These are phyloP conservation scores for Populus hybrid DNA, from an alignment of 441 rosid species.

Conservation along the genomic window DNA sequence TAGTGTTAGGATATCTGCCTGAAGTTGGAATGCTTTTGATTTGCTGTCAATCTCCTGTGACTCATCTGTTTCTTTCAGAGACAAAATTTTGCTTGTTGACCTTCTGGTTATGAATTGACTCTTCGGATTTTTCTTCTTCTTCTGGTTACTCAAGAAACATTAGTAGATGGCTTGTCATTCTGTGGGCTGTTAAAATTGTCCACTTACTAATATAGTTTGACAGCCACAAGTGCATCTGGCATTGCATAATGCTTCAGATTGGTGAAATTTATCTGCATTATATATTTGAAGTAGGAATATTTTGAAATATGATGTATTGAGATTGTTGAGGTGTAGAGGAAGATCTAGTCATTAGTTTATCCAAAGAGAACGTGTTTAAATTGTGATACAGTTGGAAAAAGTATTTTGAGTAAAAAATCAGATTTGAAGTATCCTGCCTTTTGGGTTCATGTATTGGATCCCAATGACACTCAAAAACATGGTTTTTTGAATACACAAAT, in stretches of 20 bases:
- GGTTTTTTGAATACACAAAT: too few relatives aligned
- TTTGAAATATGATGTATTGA: neutral
- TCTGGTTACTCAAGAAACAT: neutral
- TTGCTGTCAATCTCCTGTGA: neutral
- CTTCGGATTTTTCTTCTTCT: neutral
- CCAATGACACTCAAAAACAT: too few relatives aligned
- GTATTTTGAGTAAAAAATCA: too few relatives aligned
- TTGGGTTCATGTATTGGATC: too few relatives aligned
- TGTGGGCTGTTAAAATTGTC: neutral
- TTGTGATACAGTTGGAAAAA: too few relatives aligned
- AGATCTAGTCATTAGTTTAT: neutral
- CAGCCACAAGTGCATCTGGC: neutral
- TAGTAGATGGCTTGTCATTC: neutral
- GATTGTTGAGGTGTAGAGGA: neutral
- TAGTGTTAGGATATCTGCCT: slow-evolving; percentile 1
- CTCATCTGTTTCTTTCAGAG: neutral
- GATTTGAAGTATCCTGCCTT: too few relatives aligned
- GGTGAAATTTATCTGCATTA: neutral
- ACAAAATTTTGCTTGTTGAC: neutral
- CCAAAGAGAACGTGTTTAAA: neutral
- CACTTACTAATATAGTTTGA: neutral
- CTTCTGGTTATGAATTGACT: neutral
- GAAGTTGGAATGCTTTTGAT: neutral
- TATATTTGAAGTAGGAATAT: neutral
- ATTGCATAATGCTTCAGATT: neutral